These are phyloP conservation scores for Cerrena zonata DNA, from an alignment of 1,284 basidiomycete species.

Conservation along the genomic window DNA sequence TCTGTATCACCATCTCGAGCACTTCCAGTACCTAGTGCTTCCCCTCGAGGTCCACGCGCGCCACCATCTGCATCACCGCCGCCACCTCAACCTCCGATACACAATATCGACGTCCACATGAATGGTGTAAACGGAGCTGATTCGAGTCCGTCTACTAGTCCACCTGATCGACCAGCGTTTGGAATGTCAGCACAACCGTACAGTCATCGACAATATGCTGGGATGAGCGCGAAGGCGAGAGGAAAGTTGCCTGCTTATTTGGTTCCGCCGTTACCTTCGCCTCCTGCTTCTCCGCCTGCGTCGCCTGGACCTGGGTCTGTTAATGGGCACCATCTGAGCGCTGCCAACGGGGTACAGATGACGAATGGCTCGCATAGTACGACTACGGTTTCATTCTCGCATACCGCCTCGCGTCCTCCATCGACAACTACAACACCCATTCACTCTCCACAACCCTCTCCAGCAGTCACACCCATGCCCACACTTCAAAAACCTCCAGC, in stretches of 20 bases:
- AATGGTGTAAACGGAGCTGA: background rate
- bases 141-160: background rate
- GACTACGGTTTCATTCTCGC: background rate
- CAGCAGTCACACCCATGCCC: background rate
- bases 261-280: background rate
- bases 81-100: background rate
- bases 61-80: background rate
- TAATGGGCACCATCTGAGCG: too few species aligned
- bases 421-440: background rate
- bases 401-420: background rate
- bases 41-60: constrained; percentile 5
- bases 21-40: constrained; percentile 15
- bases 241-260: constrained; percentile 1
- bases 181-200: background rate
- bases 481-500: background rate
- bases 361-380: background rate
- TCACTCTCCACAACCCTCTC: background rate
- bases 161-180: background rate
- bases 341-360: too few species aligned
- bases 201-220: background rate
- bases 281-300: background rate
- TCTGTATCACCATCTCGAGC: constrained; percentile 12
- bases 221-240: background rate
- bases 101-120: too few species aligned
- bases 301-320: too few species aligned